Evolutionary conservation across 768 basidiomycete genomes (phyloP), one percentile per base, ranked within the genome.

Genomic region (Paxillus ammoniavirescens): DNA sequence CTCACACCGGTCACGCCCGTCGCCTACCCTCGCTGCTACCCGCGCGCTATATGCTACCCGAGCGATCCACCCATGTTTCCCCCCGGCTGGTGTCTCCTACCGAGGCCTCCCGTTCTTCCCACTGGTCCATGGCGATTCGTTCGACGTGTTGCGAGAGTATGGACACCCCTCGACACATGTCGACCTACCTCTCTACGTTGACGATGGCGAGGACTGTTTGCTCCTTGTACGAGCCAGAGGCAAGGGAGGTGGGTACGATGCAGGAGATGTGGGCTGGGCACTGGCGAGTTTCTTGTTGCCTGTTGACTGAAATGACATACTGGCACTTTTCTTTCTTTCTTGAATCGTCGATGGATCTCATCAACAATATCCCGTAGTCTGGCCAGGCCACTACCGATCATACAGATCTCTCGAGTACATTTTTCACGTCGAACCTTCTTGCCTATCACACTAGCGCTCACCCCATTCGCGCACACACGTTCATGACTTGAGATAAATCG

Each of bases 271-370:
- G 15, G 90, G 90, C 0, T 92, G 91, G 91, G 85, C 86, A 3
- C 67, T 93, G 56, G 90, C 90, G 35, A 91, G 90, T 66, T 93
- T 91, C 70, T 68, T 92, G 66, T 76, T 85, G 26, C 87, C 87
- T 8, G 61, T 84, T 53, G 78, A 76, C 57, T 68, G 59, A 65
- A 26, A 51, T 31, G 50, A 47, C 49, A 40, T 42, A 41, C 31
- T 48, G 18, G n/a, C 43, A 15, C 54, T 43, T 35, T 55, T 28
- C 26, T 38, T 45, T 5, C 5, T 9, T 31, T 31, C 31, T 31
- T 31, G 31, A 10, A 4, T 31, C 31, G 8, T 5, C 31, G 8
- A 10, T 31, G 8, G 31, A 31, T 31, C 31, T 31, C 31, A 31
- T 8, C 31, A 31, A 31, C 31, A 31, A 31, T 31, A 13, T 13